Base-by-base conservation (phyloP, 768 basidiomycete species). In the Mycena galopus region DNA sequence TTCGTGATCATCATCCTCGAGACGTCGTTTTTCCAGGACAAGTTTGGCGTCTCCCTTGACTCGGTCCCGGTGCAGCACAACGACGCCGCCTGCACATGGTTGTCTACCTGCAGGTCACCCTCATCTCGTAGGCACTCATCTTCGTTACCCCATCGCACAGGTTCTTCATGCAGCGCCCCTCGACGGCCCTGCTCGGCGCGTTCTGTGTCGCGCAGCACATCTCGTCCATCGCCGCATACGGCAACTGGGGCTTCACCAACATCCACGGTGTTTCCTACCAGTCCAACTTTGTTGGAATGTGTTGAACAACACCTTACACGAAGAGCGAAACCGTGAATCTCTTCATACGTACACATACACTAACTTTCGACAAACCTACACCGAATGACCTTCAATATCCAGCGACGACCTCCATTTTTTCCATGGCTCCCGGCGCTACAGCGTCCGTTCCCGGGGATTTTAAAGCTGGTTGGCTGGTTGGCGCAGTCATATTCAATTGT, bases 41-140 rank as follows among this genome's bases (percentile, higher is more conserved):
- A 90, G 78, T 98, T 98, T 80, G 88, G 90, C 67, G 97, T 96
- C 61, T 77, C 81, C 0, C 88, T 94, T 77, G 75, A 80, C 33
- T 70, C 79, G 21, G 60, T 67, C 69, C 83, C 82, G 68, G 82
- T 87, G 59, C 65, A 82, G 37, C 83, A 86, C 76, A 94, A 94
- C 81, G 93, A 95, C 81, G 82, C 81, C 86, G 92, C 76, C 86
- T 96, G 7, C 96, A 97, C 87, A 94, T 93, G 86, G 89, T 98
- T 78, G 88, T 96, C 80, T 97, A 98, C 88, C 90, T 97, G 76
- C 96, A 97, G 85, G 97, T 99, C 71, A 97, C 97, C 72, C 96
- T 98, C 84, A 99, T 99, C 86, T 98, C 97, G 56, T 97, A 99
- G 83, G 97, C 97, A 2, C 88, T 99, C 75, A 98, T 97, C 86